Evolutionary conservation across 257 asterid genomes (phyloP).

Genomic region (Solanum corneliomulleri): DNA sequence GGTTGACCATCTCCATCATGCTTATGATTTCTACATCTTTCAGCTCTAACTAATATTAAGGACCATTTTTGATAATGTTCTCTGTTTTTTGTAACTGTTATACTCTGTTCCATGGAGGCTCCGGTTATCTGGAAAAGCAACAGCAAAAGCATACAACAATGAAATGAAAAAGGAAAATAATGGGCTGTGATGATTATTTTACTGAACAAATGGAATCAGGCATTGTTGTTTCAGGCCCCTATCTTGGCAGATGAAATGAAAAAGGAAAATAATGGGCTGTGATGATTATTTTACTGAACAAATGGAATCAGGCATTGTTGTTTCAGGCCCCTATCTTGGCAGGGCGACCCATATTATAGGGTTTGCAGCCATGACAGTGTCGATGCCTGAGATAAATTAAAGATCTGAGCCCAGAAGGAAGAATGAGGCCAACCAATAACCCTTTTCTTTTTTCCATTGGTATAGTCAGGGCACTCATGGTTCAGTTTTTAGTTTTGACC

Average conservation of each 20-base stretch:
- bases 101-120: not conserved
- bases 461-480: not conserved
- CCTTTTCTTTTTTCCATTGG: not conserved
- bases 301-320: not conserved
- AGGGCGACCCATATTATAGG: not conserved
- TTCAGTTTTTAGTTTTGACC: not conserved
- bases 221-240: not conserved
- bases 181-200: constrained; percentile 15
- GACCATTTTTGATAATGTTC: not conserved
- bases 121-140: not conserved
- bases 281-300: constrained; percentile 12
- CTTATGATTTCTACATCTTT: not conserved
- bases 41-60: not conserved
- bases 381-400: not conserved
- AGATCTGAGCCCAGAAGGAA: not conserved
- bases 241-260: constrained; percentile 6
- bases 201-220: not conserved
- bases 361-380: not conserved
- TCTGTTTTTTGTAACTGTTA: not conserved
- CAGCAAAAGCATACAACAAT: not conserved
- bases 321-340: constrained; percentile 8
- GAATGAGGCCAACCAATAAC: constrained; percentile 4
- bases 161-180: not conserved
- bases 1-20: not conserved
- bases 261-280: constrained; percentile 3